Evolutionary conservation across 768 basidiomycete species (phyloP), one percentile per base, ranked within the genome.

Genomic region (Suillus decipiens): DNA sequence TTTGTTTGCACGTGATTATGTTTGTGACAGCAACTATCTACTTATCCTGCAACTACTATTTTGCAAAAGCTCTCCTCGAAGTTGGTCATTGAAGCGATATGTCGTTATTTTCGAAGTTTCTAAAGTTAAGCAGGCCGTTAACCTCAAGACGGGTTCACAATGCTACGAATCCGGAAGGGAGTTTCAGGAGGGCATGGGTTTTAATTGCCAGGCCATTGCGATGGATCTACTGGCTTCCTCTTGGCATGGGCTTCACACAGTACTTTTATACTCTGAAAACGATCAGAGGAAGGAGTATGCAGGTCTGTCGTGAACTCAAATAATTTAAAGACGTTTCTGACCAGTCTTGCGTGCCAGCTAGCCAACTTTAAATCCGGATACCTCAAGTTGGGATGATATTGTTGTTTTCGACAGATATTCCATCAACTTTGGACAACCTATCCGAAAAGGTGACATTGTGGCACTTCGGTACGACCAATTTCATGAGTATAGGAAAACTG

Each of bases 341-440:
- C 11, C 11, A 5, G 48, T 39, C 42, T 48, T 51, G 51, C 56
- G 61, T 77, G 75, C 70, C 78, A 87, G 86, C 82, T 72, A 82
- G 81, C 81, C 90, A 36, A 89, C 88, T 37, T 79, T 92, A 61
- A 92, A 92, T 70, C 90, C 90, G 39, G 85, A 91, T 70, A 79
- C 81, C 5, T 91, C 89, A 1, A 11, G 61, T 9, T 85, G 79
- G 80, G 79, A 80, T 64, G 90, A 92, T 69, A 71, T 89, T 41
- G 88, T 80, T 17, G 64, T 91, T 22, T 91, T 90, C 68, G 83
- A 88, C 72, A 82, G 84, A 7, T 71, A 78, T 65, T 78, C 80
- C 0, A 68, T 84, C 5, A 74, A 74, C 48, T 64, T 70, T 1
- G 71, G 77, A 5, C 60, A 66, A 28, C 75, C 76, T 7, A 82